Evolutionary conservation across 306 rosid species (phyloP).

Genomic region (Ormosia emarginata): DNA sequence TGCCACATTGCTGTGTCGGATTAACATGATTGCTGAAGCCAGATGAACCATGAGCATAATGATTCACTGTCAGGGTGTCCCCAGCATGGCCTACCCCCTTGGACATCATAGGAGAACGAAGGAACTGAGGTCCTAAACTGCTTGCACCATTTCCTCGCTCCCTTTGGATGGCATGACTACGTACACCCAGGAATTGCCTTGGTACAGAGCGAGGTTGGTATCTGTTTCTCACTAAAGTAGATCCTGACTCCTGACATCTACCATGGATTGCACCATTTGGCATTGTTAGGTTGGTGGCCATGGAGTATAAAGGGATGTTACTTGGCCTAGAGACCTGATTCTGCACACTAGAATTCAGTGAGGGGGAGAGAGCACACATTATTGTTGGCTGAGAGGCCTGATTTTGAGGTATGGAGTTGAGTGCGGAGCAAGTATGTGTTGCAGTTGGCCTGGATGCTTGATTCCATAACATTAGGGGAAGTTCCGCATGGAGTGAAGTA

Average conservation of each 20-base stretch:
- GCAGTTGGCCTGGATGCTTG: slow-evolving; percentile 33
- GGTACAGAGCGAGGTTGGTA: slow-evolving; percentile 19
- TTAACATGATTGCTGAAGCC: slow-evolving; percentile 23
- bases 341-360: slow-evolving; percentile 24
- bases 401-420: slow-evolving; percentile 11
- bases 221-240: slow-evolving; percentile 30
- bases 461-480: slow-evolving; percentile 19
- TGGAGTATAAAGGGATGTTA: slow-evolving; percentile 9
- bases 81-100: slow-evolving; percentile 27
- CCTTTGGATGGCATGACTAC: slow-evolving; percentile 30
- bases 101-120: slow-evolving; percentile 27
- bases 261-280: slow-evolving; percentile 35
- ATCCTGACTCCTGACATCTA: slow-evolving; percentile 29
- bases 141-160: slow-evolving; percentile 27
- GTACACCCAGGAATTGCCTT: slow-evolving; percentile 34
- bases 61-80: slow-evolving; percentile 12
- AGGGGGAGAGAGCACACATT: not conserved
- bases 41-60: slow-evolving; percentile 22
- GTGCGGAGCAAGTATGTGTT: slow-evolving; percentile 21
- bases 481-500: not conserved
- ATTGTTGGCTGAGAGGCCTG: slow-evolving; percentile 26
- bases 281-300: slow-evolving; percentile 1
- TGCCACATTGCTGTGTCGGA: slow-evolving; percentile 18
- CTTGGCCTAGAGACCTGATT: slow-evolving; percentile 33
- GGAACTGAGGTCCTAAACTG: slow-evolving; percentile 19